Evolutionary conservation across 2,329 filamentous ascomycete genomes (phyloP).

Genomic region (Beauveria asiatica): DNA sequence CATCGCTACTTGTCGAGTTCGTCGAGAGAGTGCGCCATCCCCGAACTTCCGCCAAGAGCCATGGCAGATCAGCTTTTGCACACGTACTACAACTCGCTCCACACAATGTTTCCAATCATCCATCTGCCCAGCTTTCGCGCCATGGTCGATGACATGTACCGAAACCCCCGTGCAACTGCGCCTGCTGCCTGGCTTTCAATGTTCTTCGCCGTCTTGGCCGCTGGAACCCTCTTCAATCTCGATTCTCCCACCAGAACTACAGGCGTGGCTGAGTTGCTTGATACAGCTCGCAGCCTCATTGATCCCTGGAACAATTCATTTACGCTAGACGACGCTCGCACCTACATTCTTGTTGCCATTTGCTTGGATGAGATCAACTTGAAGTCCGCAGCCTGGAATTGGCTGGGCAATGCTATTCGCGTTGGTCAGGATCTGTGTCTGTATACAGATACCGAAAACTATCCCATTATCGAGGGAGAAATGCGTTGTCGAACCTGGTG

Average conservation of each 20-base stretch:
- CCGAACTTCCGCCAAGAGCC: slow-evolving; percentile 61
- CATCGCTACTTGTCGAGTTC: slow-evolving; percentile 47
- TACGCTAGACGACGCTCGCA: slow-evolving; percentile 65
- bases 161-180: slow-evolving; percentile 49
- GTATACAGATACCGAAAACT: slow-evolving; percentile 64
- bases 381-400: slow-evolving; percentile 77
- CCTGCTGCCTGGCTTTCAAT: slow-evolving; percentile 67
- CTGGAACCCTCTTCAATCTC: slow-evolving; percentile 66
- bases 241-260: slow-evolving; percentile 43
- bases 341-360: slow-evolving; percentile 64
- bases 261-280: slow-evolving; percentile 56
- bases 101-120: slow-evolving; percentile 74
- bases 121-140: slow-evolving; percentile 80
- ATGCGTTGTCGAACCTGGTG: slow-evolving; percentile 89
- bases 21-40: slow-evolving; percentile 44
- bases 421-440: slow-evolving; percentile 78
- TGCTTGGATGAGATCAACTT: slow-evolving; percentile 81
- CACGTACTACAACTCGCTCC: slow-evolving; percentile 67
- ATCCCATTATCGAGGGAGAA: slow-evolving; percentile 70
- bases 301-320: slow-evolving; percentile 78
- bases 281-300: slow-evolving; percentile 58
- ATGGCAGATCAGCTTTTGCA: slow-evolving; percentile 64
- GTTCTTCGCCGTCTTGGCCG: slow-evolving; percentile 75
- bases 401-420: slow-evolving; percentile 71
- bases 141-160: slow-evolving; percentile 71